phyloP scores from a whole-genome alignment of 164 flowering plant species.

The Nymphaea thermarum region DNA sequence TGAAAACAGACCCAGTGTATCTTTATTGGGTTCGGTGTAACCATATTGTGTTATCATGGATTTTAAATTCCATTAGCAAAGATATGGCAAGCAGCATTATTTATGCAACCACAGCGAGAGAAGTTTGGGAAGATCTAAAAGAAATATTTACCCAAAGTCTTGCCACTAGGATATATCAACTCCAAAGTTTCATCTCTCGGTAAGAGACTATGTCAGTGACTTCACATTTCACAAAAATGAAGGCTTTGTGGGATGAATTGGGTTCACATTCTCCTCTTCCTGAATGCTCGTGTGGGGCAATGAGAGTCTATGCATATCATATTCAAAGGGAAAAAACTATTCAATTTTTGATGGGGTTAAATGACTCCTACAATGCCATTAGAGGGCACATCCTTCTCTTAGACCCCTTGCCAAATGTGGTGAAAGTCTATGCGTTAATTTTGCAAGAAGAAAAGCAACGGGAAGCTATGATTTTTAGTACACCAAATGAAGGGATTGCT shows the following conservation, averaged over 20 bases:
- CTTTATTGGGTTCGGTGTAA: not conserved
- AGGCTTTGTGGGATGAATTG: not conserved
- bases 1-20: not conserved
- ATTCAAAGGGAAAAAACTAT: not conserved
- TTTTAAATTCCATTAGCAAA: not conserved
- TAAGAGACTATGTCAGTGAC: not conserved
- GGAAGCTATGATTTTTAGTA: not conserved
- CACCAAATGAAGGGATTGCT: not conserved
- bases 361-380: not conserved
- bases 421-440: not conserved
- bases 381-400: not conserved
- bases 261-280: not conserved
- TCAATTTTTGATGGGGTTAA: not conserved
- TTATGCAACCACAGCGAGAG: not conserved
- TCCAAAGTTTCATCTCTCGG: not conserved
- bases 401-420: not conserved
- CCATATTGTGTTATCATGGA: not conserved
- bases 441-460: not conserved
- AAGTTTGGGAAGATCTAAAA: not conserved
- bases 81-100: slow-evolving; percentile 1
- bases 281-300: not conserved
- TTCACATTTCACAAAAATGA: not conserved
- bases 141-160: not conserved
- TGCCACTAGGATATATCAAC: slow-evolving; percentile 1
- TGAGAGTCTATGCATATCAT: not conserved